phyloP scores from a whole-genome alignment of 1,284 basidiomycete genomes.

The Puccinia coronata region DNA sequence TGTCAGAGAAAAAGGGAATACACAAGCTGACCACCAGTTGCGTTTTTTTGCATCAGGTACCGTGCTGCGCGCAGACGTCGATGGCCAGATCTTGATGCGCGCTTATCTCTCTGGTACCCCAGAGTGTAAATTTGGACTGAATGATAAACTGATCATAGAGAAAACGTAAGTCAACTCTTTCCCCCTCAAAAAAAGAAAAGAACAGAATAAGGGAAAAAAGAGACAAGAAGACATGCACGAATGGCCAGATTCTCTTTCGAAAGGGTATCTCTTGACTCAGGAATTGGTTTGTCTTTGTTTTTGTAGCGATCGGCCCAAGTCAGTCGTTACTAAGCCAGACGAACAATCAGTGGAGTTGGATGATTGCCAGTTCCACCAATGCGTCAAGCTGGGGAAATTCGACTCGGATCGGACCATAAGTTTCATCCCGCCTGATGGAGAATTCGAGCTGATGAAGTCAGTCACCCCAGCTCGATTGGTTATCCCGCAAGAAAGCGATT shows the following conservation, averaged over 20 bases:
- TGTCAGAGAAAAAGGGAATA: background rate
- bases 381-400: conserved; percentile 90
- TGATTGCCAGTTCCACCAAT: conserved; percentile 98
- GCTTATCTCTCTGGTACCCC: conserved; percentile 94
- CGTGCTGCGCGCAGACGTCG: conserved; percentile 91
- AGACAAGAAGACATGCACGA: no score
- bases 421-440: conserved; percentile 97
- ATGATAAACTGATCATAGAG: conserved; percentile 96
- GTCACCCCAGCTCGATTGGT: conserved; percentile 52
- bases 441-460: conserved; percentile 96
- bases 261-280: background rate
- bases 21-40: background rate
- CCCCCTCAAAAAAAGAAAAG: background rate
- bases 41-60: conserved; percentile 66
- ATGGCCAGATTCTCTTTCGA: no score
- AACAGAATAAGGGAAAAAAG: no score
- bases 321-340: conserved; percentile 50
- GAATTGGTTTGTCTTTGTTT: background rate
- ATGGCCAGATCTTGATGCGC: conserved; percentile 96
- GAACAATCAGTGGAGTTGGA: conserved; percentile 79
- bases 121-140: conserved; percentile 96
- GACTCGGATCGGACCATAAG: conserved; percentile 89
- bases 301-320: conserved; percentile 64
- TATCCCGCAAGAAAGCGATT: no score
- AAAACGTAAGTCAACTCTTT: conserved; percentile 63